A percentile compares a stretch with the other conserved stretches of the same genome.
Conservation (phyloP, 768 basidiomycete species). For the Gelatoporia subvermispora region DNA sequence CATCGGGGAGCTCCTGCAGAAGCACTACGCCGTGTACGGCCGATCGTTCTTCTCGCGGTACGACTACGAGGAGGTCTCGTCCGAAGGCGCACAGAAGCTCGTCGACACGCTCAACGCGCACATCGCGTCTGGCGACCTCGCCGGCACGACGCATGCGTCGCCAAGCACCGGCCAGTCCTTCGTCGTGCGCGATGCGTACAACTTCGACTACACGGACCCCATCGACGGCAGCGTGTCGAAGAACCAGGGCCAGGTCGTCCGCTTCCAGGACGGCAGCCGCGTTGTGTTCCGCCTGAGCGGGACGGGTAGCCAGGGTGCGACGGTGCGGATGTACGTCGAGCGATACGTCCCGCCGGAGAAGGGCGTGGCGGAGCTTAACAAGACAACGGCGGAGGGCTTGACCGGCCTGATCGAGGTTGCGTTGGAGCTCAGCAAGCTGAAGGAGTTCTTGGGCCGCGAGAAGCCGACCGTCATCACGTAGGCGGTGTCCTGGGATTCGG, state of each 20-base stretch:
- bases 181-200: slow-evolving; percentile 69
- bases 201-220: slow-evolving; percentile 98
- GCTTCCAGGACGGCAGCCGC: slow-evolving; percentile 86
- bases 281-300: slow-evolving; percentile 96
- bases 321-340: slow-evolving; percentile 94
- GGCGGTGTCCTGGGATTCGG: too few species aligned
- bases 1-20: slow-evolving; percentile 86
- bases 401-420: slow-evolving; percentile 97
- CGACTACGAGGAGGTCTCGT: slow-evolving; percentile 97
- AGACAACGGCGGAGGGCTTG: slow-evolving; percentile 83
- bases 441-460: slow-evolving; percentile 79
- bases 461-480: slow-evolving; percentile 93
- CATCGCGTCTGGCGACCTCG: slow-evolving; percentile 63
- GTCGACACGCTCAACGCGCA: slow-evolving; percentile 73
- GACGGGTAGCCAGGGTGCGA: slow-evolving; percentile 94
- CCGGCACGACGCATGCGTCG: slow-evolving; percentile 63
- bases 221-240: slow-evolving; percentile 90
- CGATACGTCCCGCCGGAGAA: slow-evolving; percentile 74
- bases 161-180: slow-evolving; percentile 65
- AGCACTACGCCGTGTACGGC: slow-evolving; percentile 89
- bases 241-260: slow-evolving; percentile 94
- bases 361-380: slow-evolving; percentile 63
- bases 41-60: slow-evolving; percentile 98
- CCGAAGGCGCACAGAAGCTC: slow-evolving; percentile 83
- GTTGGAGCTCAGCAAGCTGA: slow-evolving; percentile 76